These are phyloP conservation scores for Millerozyma miso DNA, from an alignment of 805 yeast species.

Conservation along the genomic window DNA sequence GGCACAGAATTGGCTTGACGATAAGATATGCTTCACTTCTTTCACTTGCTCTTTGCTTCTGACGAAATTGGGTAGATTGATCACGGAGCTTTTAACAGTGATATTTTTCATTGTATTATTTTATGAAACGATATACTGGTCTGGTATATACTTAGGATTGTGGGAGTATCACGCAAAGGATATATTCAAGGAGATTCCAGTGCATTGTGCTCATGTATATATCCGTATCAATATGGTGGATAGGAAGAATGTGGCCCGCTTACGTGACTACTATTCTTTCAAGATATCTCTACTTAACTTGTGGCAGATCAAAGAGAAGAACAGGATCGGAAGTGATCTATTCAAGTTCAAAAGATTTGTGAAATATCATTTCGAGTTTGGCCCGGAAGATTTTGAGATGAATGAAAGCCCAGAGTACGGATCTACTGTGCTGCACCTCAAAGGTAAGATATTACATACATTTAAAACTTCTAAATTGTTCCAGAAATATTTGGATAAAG, in stretches of 20 bases:
- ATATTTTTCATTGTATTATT: constrained; percentile 21
- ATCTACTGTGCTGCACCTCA: constrained; percentile 59
- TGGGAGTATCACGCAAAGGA: constrained; percentile 57
- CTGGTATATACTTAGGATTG: constrained; percentile 36
- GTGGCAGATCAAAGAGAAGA: constrained; percentile 17
- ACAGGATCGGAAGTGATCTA: constrained; percentile 12
- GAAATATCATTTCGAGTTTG: constrained; percentile 68
- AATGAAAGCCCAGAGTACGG: constrained; percentile 64
- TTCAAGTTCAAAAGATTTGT: constrained; percentile 26
- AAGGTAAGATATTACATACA: constrained; percentile 52
- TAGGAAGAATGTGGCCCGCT: constrained; percentile 11
- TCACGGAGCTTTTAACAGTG: constrained; percentile 25
- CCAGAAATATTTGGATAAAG: constrained; percentile 10
- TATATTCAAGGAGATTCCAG: constrained; percentile 66
- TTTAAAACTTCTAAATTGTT: constrained; percentile 40
- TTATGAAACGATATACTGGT: constrained; percentile 40
- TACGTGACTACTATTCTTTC: constrained; percentile 25
- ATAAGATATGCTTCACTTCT: constrained; percentile 7
- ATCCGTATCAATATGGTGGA: constrained; percentile 44
- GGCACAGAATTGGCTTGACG: background rate
- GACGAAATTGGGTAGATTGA: constrained; percentile 22
- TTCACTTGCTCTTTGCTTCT: constrained; percentile 22
- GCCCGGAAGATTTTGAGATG: constrained; percentile 71
- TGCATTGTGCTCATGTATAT: constrained; percentile 73
- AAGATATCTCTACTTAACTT: constrained; percentile 24